These are phyloP conservation scores for Ceratocystis colombiana DNA, from an alignment of 2,329 filamentous ascomycete species.

Conservation along the genomic window DNA sequence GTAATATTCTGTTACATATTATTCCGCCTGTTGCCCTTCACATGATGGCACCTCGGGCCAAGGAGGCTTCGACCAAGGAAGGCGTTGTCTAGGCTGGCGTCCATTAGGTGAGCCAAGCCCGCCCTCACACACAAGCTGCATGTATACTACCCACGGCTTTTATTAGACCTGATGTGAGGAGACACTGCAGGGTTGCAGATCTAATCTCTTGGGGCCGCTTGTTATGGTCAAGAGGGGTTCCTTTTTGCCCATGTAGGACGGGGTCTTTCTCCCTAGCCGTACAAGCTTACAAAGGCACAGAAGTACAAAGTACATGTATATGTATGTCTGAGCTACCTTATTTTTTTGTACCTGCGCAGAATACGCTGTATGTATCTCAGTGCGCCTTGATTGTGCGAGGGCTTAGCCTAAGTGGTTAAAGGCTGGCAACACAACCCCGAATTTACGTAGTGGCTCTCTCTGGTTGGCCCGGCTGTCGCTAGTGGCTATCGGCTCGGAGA, in stretches of 20 bases:
- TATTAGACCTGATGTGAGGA: slow-evolving; percentile 10
- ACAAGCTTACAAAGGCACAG: too few relatives aligned
- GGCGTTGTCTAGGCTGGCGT: not conserved
- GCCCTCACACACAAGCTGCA: not conserved
- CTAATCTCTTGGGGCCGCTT: not conserved
- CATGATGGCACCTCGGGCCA: slow-evolving; percentile 1
- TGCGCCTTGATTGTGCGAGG: not conserved
- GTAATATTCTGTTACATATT: not conserved
- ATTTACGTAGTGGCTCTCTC: too few relatives aligned
- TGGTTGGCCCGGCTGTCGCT: not conserved
- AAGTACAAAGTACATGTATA: not conserved
- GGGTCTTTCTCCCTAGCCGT: not conserved
- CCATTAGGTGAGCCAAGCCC: slow-evolving; percentile 7
- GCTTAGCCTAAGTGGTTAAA: not conserved
- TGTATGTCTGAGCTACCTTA: not conserved
- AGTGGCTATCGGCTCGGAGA: not conserved
- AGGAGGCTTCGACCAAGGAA: too few relatives aligned
- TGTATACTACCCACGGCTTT: not conserved
- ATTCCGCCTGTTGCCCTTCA: not conserved
- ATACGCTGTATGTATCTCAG: too few relatives aligned
- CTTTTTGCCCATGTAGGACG: not conserved
- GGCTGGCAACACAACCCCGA: not conserved
- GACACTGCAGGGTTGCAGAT: slow-evolving; percentile 9
- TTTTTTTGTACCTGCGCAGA: not conserved
- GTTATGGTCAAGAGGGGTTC: not conserved